Conservation (phyloP, 495 filamentous ascomycete species). For the Talaromyces liani region DNA sequence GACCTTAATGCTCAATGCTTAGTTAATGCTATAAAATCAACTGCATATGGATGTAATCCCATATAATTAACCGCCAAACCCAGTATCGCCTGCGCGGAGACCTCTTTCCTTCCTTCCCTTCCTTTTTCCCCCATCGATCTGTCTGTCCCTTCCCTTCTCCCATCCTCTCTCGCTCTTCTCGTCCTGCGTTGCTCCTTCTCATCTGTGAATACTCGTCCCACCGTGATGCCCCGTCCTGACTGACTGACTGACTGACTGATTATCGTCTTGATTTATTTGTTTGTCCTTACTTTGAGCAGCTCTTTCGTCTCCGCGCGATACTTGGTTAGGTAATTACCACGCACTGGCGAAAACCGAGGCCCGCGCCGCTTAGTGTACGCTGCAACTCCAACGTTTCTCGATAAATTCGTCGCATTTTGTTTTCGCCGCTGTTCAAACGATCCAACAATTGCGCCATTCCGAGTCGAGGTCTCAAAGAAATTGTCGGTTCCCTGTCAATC, state of each 20-base stretch:
- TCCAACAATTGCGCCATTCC: background rate
- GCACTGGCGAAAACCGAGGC: background rate
- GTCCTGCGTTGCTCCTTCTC: constrained; percentile 13
- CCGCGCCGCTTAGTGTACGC: background rate
- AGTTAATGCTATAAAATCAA: background rate
- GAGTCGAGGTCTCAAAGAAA: background rate
- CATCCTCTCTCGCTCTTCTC: constrained; percentile 8
- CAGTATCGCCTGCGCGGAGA: background rate
- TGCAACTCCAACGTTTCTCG: background rate
- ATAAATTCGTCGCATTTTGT: background rate
- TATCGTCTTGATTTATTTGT: background rate
- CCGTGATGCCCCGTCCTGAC: background rate
- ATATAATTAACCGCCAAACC: constrained; percentile 4
- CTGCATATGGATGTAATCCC: background rate
- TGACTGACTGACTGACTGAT: background rate
- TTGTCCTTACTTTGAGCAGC: background rate
- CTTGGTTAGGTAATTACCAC: background rate
- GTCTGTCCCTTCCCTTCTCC: background rate
- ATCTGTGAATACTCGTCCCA: background rate
- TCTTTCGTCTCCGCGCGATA: no score
- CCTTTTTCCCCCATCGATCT: background rate
- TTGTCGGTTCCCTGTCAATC: background rate
- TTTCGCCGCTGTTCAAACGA: background rate
- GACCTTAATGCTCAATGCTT: background rate
- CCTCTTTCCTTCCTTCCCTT: constrained; percentile 7